Evolutionary conservation across 208 protist species (phyloP), one percentile per base, ranked within the genome.

Genomic region (Leishmania martiniquensis): DNA sequence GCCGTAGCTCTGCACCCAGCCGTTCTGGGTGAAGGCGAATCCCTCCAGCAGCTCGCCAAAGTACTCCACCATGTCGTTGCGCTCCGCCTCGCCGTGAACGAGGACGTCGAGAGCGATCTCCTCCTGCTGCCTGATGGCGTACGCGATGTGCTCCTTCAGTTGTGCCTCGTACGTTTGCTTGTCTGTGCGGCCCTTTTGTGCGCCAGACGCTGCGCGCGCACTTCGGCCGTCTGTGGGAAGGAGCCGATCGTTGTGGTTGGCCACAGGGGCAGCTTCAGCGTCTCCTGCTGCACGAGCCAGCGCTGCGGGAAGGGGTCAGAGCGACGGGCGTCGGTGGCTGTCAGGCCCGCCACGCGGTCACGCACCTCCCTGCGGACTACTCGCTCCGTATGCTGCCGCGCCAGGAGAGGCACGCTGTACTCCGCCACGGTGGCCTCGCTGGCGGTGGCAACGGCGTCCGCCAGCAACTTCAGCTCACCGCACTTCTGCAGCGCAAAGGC

Each of bases 11-110:
- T 96, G 91, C 44, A 95, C 91, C 92, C 93, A 98, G 37, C 93
- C 95, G 72, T 97, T 96, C 34, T 67, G 17, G 12, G 94, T 97
- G 76, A 97, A 96, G 37, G 82, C 85, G 55, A 95, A 96, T 39
- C 95, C 95, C 49, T 92, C 81, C 51, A 98, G 81, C 52, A 91
- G 72, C 80, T 97, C 89, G 72, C 92, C 93, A 82, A 98, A 97
- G 81, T 97, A 97, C 82, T 98, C 91, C 32, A 98, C 95, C 95
- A 98, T 98, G 85, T 98, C 95, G 45, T 89, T 95, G 45, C 95
- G 83, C 82, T 97, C 95, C 49, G 89, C 87, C 82, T 98, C 95
- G 60, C 95, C 95, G 77, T 97, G 94, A 32, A 98, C 95, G 37
- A 97, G 82, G 13, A 98, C 87, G 83, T 98, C 95, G 10, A 98